Conservation (phyloP, 495 filamentous ascomycete species). For the Trichoderma reesei region DNA sequence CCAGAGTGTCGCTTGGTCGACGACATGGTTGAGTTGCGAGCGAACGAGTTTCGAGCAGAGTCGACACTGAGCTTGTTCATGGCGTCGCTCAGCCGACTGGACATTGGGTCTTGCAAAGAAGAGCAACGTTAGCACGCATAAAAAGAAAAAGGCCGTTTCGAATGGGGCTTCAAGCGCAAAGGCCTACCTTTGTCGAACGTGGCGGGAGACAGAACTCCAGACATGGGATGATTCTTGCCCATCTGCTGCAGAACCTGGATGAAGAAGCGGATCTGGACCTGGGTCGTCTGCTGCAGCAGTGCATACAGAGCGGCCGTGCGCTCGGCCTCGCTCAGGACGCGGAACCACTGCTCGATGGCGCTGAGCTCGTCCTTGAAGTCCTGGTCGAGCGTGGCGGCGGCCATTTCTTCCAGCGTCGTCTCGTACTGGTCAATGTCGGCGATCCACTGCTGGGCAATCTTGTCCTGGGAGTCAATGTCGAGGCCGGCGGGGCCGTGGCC, state of each 20-base stretch:
- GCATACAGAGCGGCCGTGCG: slow-evolving; percentile 92
- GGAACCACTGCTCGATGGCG: slow-evolving; percentile 99
- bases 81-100: slow-evolving; percentile 90
- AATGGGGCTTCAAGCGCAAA: too few relatives aligned
- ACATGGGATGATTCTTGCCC: slow-evolving; percentile 96
- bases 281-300: slow-evolving; percentile 92
- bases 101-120: slow-evolving; percentile 73
- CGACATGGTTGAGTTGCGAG: slow-evolving; percentile 54
- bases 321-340: slow-evolving; percentile 92
- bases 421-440: slow-evolving; percentile 98
- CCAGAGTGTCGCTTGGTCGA: slow-evolving; percentile 87
- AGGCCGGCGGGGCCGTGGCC: slow-evolving; percentile 47
- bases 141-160: slow-evolving; percentile 2
- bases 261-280: slow-evolving; percentile 98
- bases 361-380: slow-evolving; percentile 99
- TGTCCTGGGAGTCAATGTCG: slow-evolving; percentile 76
- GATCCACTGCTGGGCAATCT: slow-evolving; percentile 95
- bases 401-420: slow-evolving; percentile 96
- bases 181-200: slow-evolving; percentile 89
- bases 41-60: slow-evolving; percentile 75
- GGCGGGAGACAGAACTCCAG: slow-evolving; percentile 85
- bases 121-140: neutral
- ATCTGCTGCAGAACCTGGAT: slow-evolving; percentile 98
- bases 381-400: slow-evolving; percentile 91
- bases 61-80: slow-evolving; percentile 90